Conservation (phyloP, 345 rosid genomes). For the Lumnitzera littorea region DNA sequence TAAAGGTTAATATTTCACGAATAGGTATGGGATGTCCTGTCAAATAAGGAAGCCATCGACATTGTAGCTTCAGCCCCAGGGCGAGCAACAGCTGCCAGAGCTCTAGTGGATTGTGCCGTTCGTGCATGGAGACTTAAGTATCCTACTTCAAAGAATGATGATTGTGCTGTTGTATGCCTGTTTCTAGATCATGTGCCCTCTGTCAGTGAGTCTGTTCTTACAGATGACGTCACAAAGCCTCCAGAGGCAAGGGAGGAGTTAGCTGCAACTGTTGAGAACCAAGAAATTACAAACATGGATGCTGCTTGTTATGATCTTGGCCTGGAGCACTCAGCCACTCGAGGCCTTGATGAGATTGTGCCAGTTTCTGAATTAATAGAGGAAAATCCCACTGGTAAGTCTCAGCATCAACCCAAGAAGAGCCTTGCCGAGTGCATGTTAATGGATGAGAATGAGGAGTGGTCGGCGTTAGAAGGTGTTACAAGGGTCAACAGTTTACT, state of each 20-base stretch:
- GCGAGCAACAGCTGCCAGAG: conserved; percentile 74
- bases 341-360: conserved; percentile 53
- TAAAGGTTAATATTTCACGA: neutral
- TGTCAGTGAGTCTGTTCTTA: conserved; percentile 15
- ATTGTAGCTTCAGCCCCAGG: conserved; percentile 84
- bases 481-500: conserved; percentile 84
- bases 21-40: conserved; percentile 94
- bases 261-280: conserved; percentile 8
- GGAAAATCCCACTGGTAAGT: conserved; percentile 20
- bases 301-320: conserved; percentile 5
- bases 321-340: conserved; percentile 19
- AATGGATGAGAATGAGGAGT: conserved; percentile 70
- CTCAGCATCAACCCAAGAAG: conserved; percentile 38
- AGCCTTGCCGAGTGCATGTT: conserved; percentile 73
- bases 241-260: conserved; percentile 10
- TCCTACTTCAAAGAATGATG: conserved; percentile 93
- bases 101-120: conserved; percentile 84
- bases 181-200: conserved; percentile 48
- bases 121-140: conserved; percentile 93
- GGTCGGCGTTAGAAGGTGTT: conserved; percentile 93
- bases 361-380: conserved; percentile 41
- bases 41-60: conserved; percentile 88
- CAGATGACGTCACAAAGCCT: conserved; percentile 8
- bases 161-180: conserved; percentile 88
- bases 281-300: neutral